These are phyloP conservation scores for Macrophomina tecta DNA, from an alignment of 2,329 filamentous ascomycete genomes.

Conservation along the genomic window DNA sequence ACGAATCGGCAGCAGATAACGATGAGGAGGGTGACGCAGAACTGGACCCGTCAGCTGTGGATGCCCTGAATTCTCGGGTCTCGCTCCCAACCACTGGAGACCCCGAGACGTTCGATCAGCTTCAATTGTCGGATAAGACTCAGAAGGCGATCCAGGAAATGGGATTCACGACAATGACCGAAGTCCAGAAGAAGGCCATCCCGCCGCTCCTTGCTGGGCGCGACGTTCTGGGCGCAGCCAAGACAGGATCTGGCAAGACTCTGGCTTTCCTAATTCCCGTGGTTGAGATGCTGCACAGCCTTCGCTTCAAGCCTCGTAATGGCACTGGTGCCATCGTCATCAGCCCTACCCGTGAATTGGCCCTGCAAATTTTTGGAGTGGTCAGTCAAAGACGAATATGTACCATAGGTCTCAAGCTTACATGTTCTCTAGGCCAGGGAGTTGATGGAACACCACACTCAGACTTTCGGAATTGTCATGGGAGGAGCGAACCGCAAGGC, in stretches of 20 bases:
- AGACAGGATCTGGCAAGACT: conserved; percentile 96
- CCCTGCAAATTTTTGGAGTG: conserved; percentile 94
- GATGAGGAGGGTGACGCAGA: conserved; percentile 37
- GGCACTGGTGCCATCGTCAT: conserved; percentile 90
- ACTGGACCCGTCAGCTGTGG: conserved; percentile 43
- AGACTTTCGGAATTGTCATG: conserved; percentile 94
- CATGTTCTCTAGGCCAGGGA: background rate
- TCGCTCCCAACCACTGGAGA: conserved; percentile 66
- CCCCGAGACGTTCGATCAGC: conserved; percentile 75
- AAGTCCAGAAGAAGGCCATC: conserved; percentile 87
- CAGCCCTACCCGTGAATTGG: conserved; percentile 90
- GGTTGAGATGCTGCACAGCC: conserved; percentile 86
- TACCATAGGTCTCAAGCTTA: no score
- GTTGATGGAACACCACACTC: conserved; percentile 91
- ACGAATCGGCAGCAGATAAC: conserved; percentile 31
- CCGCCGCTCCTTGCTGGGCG: conserved; percentile 86
- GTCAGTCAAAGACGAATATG: conserved; percentile 41
- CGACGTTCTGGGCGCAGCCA: conserved; percentile 93
- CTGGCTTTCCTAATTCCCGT: conserved; percentile 93
- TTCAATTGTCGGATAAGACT: conserved; percentile 87
- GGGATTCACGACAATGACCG: conserved; percentile 94
- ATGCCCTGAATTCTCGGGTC: conserved; percentile 60
- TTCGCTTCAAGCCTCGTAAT: conserved; percentile 94
- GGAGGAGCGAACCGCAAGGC: conserved; percentile 90
- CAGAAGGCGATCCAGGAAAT: conserved; percentile 88